A percentile compares a stretch with the other conserved stretches of the same genome.
These are phyloP conservation scores for Perilla frutescens DNA, from an alignment of 257 asterid species.

Conservation along the genomic window DNA sequence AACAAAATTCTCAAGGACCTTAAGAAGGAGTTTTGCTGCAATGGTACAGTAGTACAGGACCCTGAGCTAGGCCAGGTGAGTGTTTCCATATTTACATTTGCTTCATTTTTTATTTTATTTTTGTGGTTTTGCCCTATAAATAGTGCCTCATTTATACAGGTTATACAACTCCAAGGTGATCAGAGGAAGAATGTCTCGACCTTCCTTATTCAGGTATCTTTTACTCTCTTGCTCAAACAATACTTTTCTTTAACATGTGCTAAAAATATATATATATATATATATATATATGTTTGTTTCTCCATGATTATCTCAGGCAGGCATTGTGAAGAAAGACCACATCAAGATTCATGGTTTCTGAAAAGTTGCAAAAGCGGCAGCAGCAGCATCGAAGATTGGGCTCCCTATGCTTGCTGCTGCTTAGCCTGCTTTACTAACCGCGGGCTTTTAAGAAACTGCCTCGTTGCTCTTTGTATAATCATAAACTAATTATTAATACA, in stretches of 20 bases:
- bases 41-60: conserved; percentile 89
- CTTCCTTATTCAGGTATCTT: conserved; percentile 57
- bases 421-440: conserved; percentile 6
- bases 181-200: conserved; percentile 65
- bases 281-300: neutral
- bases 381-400: conserved; percentile 28
- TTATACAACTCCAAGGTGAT: conserved; percentile 68
- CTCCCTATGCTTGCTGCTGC: conserved; percentile 35
- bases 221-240: neutral
- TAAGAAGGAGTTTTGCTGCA: conserved; percentile 87
- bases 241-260: neutral
- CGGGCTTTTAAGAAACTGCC: conserved; percentile 5
- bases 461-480: neutral
- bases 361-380: conserved; percentile 19
- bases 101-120: neutral
- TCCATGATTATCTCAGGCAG: conserved; percentile 52
- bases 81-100: neutral
- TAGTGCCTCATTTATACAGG: conserved; percentile 29
- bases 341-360: conserved; percentile 86
- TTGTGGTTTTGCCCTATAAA: neutral
- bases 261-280: neutral
- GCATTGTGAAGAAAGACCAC: conserved; percentile 80
- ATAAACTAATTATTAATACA: conserved; percentile 14
- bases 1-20: conserved; percentile 83
- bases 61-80: conserved; percentile 82